These are phyloP conservation scores for Vishniacozyma victoriae DNA, from an alignment of 768 basidiomycete species.

Conservation along the genomic window DNA sequence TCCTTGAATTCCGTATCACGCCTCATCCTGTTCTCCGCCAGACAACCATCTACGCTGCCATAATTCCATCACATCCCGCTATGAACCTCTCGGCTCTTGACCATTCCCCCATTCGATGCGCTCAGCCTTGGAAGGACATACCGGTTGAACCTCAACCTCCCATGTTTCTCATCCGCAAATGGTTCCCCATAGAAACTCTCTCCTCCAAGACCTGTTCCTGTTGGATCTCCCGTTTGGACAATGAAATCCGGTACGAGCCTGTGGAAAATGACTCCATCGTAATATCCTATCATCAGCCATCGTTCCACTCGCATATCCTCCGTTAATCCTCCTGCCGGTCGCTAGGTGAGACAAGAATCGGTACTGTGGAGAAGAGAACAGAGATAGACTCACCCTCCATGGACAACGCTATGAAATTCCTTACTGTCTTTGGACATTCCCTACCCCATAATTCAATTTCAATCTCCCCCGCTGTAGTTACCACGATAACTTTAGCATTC, in stretches of 20 bases:
- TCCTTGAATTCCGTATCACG: no score
- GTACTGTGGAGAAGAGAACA: neutral
- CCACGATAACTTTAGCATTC: constrained; percentile 74
- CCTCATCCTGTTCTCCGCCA: no score
- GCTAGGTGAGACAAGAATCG: neutral
- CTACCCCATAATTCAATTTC: constrained; percentile 84
- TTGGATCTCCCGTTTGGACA: constrained; percentile 89
- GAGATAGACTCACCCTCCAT: constrained; percentile 68
- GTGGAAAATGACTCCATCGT: constrained; percentile 92
- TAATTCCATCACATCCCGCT: no score
- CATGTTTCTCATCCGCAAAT: constrained; percentile 91
- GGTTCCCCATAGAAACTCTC: constrained; percentile 95
- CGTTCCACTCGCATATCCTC: neutral
- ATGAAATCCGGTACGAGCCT: constrained; percentile 88
- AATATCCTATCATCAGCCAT: constrained; percentile 62
- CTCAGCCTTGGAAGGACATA: neutral
- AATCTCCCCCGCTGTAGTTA: constrained; percentile 78
- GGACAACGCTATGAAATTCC: constrained; percentile 80
- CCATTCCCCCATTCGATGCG: neutral
- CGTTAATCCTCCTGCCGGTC: neutral
- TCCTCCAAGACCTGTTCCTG: constrained; percentile 83
- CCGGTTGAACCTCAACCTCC: constrained; percentile 68
- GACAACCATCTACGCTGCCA: no score
- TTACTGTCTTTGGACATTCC: constrained; percentile 91
- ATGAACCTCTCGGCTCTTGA: no score